A percentile compares a stretch with the other conserved stretches of the same genome.
These are phyloP conservation scores for Glycine latifolia DNA, from an alignment of 306 rosid species.

Conservation along the genomic window DNA sequence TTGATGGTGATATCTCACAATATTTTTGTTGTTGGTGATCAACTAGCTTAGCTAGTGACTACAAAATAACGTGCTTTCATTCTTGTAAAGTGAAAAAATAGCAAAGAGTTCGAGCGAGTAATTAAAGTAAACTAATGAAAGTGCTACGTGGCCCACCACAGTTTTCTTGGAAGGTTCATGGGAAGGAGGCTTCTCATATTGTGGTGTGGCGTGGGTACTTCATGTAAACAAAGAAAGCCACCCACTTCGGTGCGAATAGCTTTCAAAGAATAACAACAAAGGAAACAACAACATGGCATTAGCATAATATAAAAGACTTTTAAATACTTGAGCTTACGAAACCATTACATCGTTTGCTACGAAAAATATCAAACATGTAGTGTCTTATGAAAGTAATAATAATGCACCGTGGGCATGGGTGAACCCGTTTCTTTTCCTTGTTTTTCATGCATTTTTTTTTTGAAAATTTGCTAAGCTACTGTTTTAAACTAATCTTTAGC, in stretches of 20 bases:
- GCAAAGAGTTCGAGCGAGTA: background rate
- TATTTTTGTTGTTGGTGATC: slow-evolving; percentile 33
- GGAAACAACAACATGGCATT: slow-evolving; percentile 7
- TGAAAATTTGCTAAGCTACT: background rate
- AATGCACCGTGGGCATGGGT: slow-evolving; percentile 7
- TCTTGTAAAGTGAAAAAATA: slow-evolving; percentile 14
- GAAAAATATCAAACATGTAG: background rate
- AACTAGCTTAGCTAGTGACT: slow-evolving; percentile 5
- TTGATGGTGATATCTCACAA: slow-evolving; percentile 46
- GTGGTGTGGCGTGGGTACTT: background rate
- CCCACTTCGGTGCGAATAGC: background rate
- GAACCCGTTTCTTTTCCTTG: background rate
- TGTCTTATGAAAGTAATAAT: slow-evolving; percentile 17
- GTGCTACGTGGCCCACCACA: slow-evolving; percentile 42
- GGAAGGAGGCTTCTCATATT: slow-evolving; percentile 23
- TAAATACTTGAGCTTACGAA: background rate
- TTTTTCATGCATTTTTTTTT: no score
- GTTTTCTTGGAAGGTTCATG: slow-evolving; percentile 64
- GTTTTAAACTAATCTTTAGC: no score
- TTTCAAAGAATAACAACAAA: slow-evolving; percentile 41
- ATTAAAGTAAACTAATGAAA: slow-evolving; percentile 39
- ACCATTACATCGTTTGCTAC: slow-evolving; percentile 27
- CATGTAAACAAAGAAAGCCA: no score
- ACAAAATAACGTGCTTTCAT: slow-evolving; percentile 7
- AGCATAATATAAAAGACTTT: background rate